Conservation (phyloP, 768 basidiomycete genomes). For the Tulasnella sp. region DNA sequence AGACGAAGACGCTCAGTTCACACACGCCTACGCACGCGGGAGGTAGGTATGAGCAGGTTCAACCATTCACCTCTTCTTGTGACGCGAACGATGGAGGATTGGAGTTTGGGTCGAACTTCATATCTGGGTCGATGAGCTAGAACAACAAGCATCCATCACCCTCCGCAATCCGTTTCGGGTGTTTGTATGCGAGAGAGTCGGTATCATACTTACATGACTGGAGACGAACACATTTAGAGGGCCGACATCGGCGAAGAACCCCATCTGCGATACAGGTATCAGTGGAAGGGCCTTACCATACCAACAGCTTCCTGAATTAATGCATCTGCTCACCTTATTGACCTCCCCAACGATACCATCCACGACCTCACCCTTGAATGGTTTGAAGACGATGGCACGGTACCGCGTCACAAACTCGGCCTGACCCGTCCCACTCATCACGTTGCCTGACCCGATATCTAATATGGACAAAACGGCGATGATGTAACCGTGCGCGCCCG, state of each 20-base stretch:
- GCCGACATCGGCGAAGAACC: constrained; percentile 95
- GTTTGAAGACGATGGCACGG: constrained; percentile 96
- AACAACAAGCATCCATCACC: no score
- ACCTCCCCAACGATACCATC: constrained; percentile 94
- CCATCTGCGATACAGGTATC: constrained; percentile 54
- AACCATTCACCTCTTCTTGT: constrained; percentile 74
- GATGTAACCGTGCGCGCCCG: constrained; percentile 89
- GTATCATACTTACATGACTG: constrained; percentile 71
- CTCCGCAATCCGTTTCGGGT: no score
- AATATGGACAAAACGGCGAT: constrained; percentile 84
- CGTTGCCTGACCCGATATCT: constrained; percentile 87
- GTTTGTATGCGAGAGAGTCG: no score
- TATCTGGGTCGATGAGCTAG: constrained; percentile 86
- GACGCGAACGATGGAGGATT: constrained; percentile 95
- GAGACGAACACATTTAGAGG: constrained; percentile 92
- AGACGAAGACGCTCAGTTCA: background rate
- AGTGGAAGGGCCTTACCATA: background rate
- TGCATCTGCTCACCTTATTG: constrained; percentile 57
- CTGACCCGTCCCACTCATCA: constrained; percentile 82
- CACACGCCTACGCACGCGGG: no score
- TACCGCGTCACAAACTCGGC: constrained; percentile 94
- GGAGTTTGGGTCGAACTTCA: constrained; percentile 90
- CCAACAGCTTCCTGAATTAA: background rate
- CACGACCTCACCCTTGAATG: constrained; percentile 98
- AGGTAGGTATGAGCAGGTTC: constrained; percentile 11